These are phyloP conservation scores for Dioscorea alata DNA, from an alignment of 106 monocot species.

Conservation along the genomic window DNA sequence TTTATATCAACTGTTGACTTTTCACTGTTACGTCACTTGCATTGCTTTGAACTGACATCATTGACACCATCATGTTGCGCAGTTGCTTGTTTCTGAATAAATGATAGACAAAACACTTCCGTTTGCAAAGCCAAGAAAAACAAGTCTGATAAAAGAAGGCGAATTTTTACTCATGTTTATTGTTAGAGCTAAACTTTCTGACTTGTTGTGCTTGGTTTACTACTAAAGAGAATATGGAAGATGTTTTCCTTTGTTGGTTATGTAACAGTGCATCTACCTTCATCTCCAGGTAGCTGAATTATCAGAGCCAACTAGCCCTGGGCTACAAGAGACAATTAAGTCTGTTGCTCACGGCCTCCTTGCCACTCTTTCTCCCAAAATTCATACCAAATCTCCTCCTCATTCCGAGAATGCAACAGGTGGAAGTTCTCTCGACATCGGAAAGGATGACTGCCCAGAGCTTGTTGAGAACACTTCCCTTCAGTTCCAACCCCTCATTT, in stretches of 20 bases:
- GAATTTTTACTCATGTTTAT: too few relatives aligned
- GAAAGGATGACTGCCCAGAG: conserved; percentile 56
- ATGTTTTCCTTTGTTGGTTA: background rate
- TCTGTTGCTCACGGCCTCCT: conserved; percentile 85
- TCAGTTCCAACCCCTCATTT: conserved; percentile 72
- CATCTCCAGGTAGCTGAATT: conserved; percentile 67
- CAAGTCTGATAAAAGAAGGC: too few relatives aligned
- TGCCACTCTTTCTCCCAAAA: conserved; percentile 82
- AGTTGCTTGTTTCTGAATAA: too few relatives aligned
- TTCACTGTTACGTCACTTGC: too few relatives aligned
- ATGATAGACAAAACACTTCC: too few relatives aligned
- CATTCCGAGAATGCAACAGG: conserved; percentile 34
- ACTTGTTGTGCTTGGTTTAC: too few relatives aligned
- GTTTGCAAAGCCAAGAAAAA: too few relatives aligned
- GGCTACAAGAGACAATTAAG: conserved; percentile 63
- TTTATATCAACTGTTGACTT: too few relatives aligned
- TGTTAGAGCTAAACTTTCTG: too few relatives aligned
- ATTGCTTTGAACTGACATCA: too few relatives aligned
- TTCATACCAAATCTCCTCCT: conserved; percentile 57
- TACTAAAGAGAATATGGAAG: too few relatives aligned
- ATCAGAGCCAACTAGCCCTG: conserved; percentile 63
- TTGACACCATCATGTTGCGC: too few relatives aligned
- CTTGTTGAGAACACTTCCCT: conserved; percentile 70
- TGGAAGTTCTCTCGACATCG: conserved; percentile 22
- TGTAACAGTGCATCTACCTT: background rate